phyloP scores from a whole-genome alignment of 2,329 filamentous ascomycete genomes.

The Neonectria sp. region DNA sequence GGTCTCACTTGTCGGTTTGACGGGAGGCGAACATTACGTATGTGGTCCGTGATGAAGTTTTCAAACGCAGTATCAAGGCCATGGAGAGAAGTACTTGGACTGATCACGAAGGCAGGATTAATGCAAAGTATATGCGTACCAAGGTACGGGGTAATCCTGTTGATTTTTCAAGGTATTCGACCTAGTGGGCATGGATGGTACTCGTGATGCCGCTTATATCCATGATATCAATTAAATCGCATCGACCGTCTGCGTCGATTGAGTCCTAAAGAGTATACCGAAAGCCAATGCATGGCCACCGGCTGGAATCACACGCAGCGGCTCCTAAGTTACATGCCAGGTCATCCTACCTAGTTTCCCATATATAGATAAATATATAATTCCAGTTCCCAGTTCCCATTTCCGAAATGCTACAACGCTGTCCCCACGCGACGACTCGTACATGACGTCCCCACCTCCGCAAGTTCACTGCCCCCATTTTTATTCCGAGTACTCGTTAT shows the following conservation, averaged over 20 bases:
- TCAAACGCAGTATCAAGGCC: too few species aligned
- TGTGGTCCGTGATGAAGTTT: too few species aligned
- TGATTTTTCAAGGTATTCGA: background rate
- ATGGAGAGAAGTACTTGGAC: too few species aligned
- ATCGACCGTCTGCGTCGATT: background rate
- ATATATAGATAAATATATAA: background rate
- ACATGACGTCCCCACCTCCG: constrained; percentile 1
- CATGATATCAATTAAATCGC: background rate
- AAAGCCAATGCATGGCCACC: background rate
- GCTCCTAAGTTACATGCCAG: constrained; percentile 21
- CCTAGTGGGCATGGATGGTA: background rate
- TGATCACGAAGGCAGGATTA: background rate
- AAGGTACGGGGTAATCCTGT: background rate
- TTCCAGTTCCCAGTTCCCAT: constrained; percentile 11
- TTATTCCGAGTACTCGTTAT: constrained; percentile 58
- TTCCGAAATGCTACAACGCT: constrained; percentile 19
- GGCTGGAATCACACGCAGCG: background rate
- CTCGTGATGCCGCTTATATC: background rate
- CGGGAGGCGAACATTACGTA: too few species aligned
- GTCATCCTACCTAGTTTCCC: constrained; percentile 16
- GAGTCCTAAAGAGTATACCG: background rate
- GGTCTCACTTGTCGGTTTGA: too few species aligned
- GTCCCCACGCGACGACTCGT: constrained; percentile 13
- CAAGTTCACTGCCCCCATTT: background rate
- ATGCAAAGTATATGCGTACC: background rate